These are phyloP conservation scores for Ganoderma meredithae DNA, from an alignment of 1,284 basidiomycete genomes.

Conservation along the genomic window DNA sequence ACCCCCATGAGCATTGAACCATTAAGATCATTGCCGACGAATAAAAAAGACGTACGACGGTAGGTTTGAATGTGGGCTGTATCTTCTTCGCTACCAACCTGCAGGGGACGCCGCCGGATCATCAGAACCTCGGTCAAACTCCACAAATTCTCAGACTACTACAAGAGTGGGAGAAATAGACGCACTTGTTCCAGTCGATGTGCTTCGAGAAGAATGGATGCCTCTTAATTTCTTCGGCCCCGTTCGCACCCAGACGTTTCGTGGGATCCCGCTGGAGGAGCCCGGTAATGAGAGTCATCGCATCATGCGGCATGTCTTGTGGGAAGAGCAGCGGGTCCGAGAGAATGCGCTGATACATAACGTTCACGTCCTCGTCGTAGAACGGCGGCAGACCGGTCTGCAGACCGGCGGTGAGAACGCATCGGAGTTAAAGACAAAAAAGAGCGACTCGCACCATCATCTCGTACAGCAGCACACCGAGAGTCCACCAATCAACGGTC, in stretches of 20 bases:
- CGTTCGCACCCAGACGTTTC: slow-evolving; percentile 87
- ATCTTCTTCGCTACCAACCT: slow-evolving; percentile 94
- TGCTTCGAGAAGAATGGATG: slow-evolving; percentile 97
- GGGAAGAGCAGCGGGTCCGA: slow-evolving; percentile 95
- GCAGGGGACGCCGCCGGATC: slow-evolving; percentile 17
- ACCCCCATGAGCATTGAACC: neutral
- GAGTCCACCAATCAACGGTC: slow-evolving; percentile 99
- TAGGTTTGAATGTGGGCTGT: slow-evolving; percentile 97
- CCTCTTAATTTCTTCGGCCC: slow-evolving; percentile 95
- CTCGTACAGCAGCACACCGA: slow-evolving; percentile 97
- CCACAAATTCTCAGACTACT: neutral
- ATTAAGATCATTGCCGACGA: neutral
- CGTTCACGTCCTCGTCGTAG: slow-evolving; percentile 98
- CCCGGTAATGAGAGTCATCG: slow-evolving; percentile 87
- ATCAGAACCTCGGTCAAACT: slow-evolving; percentile 13
- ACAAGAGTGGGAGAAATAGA: slow-evolving; percentile 6
- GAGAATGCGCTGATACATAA: slow-evolving; percentile 98
- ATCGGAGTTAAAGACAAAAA: neutral
- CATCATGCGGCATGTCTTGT: slow-evolving; percentile 89
- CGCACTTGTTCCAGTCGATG: slow-evolving; percentile 87
- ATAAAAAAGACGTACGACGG: slow-evolving; percentile 71
- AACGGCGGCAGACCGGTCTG: slow-evolving; percentile 96
- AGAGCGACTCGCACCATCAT: slow-evolving; percentile 80
- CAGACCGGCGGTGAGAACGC: slow-evolving; percentile 11
- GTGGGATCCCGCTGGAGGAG: slow-evolving; percentile 91